Percentiles rank a stretch among this genome's conserved stretches.
Conservation (phyloP, 1,139 yeast genomes). For the Debaryomyces sp. region DNA sequence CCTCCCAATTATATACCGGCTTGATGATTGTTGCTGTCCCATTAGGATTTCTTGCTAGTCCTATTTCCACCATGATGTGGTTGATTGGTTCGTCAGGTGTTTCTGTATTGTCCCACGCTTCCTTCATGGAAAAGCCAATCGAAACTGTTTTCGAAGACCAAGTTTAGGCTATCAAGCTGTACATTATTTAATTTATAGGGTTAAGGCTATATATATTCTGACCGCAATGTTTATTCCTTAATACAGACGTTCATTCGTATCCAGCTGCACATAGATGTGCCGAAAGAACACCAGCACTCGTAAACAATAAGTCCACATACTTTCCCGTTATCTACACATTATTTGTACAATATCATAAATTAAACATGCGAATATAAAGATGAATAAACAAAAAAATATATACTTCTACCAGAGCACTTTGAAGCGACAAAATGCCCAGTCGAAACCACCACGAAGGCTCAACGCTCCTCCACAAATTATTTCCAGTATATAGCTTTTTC, state of each 20-base stretch:
- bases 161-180: slow-evolving; percentile 26
- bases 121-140: slow-evolving; percentile 95
- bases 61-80: slow-evolving; percentile 94
- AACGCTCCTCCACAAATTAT: background rate
- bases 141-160: slow-evolving; percentile 97
- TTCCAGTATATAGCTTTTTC: slow-evolving; percentile 2
- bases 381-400: slow-evolving; percentile 7
- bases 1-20: slow-evolving; percentile 88
- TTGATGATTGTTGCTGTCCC: slow-evolving; percentile 80
- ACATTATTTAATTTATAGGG: background rate
- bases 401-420: background rate
- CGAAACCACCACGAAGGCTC: background rate
- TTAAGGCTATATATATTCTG: background rate
- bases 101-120: slow-evolving; percentile 85
- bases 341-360: slow-evolving; percentile 15
- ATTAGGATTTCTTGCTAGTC: slow-evolving; percentile 89
- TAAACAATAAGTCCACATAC: background rate
- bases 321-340: background rate
- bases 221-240: background rate
- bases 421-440: background rate
- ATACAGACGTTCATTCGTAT: background rate
- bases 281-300: background rate
- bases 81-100: slow-evolving; percentile 93
- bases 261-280: background rate
- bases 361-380: slow-evolving; percentile 23